These are phyloP conservation scores for Forsythia viridissima DNA, from an alignment of 257 asterid genomes.

Conservation along the genomic window DNA sequence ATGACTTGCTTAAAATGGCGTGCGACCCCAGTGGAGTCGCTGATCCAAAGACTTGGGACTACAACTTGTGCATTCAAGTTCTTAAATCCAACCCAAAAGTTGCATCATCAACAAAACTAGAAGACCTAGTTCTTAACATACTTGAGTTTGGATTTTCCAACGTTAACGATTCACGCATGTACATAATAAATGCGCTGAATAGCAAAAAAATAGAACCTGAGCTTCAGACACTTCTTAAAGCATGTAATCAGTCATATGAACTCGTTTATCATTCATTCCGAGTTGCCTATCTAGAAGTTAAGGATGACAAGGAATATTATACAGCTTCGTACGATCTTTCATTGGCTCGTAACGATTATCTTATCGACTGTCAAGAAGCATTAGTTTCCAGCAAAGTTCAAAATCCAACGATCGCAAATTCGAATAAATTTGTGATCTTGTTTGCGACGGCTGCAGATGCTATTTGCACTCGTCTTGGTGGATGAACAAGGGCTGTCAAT, in stretches of 20 bases:
- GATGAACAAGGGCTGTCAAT: no score
- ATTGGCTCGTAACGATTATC: constrained; percentile 16
- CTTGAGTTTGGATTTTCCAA: constrained; percentile 24
- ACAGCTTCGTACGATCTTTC: constrained; percentile 31
- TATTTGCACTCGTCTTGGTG: constrained; percentile 3
- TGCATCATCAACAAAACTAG: neutral
- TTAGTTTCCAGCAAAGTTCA: neutral
- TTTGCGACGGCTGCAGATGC: neutral
- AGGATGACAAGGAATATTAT: neutral
- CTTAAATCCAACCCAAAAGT: constrained; percentile 14
- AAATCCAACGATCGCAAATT: no score
- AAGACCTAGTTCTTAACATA: neutral
- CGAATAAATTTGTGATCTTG: neutral
- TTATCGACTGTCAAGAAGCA: neutral
- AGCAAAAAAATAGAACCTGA: neutral
- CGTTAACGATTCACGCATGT: neutral
- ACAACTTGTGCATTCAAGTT: constrained; percentile 5
- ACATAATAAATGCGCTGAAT: neutral
- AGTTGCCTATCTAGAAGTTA: constrained; percentile 15
- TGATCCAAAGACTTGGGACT: neutral
- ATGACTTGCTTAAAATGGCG: neutral
- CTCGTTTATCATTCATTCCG: neutral
- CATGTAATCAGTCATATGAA: neutral
- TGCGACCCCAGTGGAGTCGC: neutral
- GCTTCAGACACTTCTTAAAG: neutral